phyloP scores from a whole-genome alignment of 306 rosid genomes.

The Oxytropis ochrocephala region DNA sequence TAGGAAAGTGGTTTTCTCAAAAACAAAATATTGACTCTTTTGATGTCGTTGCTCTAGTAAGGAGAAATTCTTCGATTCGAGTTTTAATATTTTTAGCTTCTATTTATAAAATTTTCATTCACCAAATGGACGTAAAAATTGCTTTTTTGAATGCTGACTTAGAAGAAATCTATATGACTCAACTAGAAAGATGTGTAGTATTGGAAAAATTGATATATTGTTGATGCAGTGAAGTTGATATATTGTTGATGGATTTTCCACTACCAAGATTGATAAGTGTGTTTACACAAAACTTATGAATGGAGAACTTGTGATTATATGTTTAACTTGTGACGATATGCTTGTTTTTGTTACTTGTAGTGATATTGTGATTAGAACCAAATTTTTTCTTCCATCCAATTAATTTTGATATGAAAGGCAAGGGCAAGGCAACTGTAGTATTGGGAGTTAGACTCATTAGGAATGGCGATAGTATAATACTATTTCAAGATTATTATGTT shows the following conservation, averaged over 20 bases:
- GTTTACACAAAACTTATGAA: no score
- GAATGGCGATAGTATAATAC: not conserved
- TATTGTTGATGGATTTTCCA: not conserved
- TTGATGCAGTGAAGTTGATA: no score
- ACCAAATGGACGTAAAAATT: not conserved
- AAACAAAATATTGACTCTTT: no score
- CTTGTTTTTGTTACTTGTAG: not conserved
- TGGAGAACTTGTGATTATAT: no score
- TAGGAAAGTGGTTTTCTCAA: not conserved
- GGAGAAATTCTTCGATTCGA: no score
- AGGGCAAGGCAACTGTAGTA: not conserved
- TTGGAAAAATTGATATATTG: not conserved
- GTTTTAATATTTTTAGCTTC: not conserved
- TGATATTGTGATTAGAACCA: not conserved
- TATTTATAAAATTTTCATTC: not conserved
- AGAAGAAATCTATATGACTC: not conserved
- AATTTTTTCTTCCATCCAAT: not conserved
- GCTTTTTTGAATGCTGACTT: not conserved
- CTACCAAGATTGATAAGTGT: not conserved
- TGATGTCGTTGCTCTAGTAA: no score
- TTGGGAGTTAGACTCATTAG: not conserved
- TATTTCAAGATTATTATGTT: no score
- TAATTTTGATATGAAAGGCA: not conserved
- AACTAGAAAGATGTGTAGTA: not conserved
- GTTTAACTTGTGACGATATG: not conserved